Base-by-base conservation (phyloP, 495 filamentous ascomycete genomes). In the Lichenothelia convexa region DNA sequence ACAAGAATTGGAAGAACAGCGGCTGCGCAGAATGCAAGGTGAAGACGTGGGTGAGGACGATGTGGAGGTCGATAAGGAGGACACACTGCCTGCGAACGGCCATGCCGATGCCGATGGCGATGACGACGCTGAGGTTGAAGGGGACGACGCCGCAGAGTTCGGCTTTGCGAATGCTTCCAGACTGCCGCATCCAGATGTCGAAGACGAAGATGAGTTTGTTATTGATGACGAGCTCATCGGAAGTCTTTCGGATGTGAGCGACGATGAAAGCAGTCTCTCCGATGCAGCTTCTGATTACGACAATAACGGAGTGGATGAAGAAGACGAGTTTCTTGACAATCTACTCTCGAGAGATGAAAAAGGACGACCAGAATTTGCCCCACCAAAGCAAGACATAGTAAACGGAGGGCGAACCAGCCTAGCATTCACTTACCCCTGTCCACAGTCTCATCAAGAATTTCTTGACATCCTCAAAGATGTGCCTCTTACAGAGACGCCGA, bases 171-270 rank as follows among this genome's bases (percentile, higher is more conserved):
- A n/a, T n/a, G n/a, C n/a, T n/a, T n/a, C n/a, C n/a, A n/a, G n/a
- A n/a, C 56, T 77, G 57, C 16, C 44, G 29, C 16, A 54, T 33
- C 36, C 55, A 37, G 18, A 45, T 59, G 60, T 85, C 21, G 83
- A 92, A 42, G 86, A 93, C 44, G 86, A 94, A 50, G 86, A 93
- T 49, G 80, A 93, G 40, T 94, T 94, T 45, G 38, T 82, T 6
- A 75, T 93, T 37, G 87, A 93, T 40, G 80, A 89, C 38, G 75
- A 93, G 35, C 66, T 93, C 1, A 67, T 93, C 32, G 71, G 72
- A 1, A 75, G 65, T 38, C 75, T 64, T 21, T 76, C 74, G 9
- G 73, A 75, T 5, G 43, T 68, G 5, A 73, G 78, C 16, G 54
- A 49, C 5, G 57, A 60, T 38, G 68, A 62, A 35, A 65, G 65